Conservation (phyloP, 1,284 basidiomycete species). For the Ganoderma multipileum region DNA sequence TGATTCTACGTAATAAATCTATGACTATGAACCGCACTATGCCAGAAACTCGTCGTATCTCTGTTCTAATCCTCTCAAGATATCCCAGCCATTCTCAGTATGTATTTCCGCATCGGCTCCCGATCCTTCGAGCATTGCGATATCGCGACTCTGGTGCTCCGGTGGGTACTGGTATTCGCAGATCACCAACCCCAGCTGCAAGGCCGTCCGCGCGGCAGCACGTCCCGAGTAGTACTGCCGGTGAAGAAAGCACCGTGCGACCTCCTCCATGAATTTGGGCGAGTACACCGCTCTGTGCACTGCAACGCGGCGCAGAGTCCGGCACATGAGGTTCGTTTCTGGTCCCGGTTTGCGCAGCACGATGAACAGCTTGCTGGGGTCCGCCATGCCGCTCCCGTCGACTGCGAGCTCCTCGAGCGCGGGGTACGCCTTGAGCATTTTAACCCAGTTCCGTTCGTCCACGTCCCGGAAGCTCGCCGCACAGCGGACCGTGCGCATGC, state of each 20-base stretch:
- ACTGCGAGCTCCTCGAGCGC: not conserved
- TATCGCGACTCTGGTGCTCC: not conserved
- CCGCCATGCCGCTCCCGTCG: not conserved
- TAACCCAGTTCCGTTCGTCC: not conserved
- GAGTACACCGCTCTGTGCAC: not conserved
- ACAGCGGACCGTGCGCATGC: not conserved
- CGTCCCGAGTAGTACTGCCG: not conserved
- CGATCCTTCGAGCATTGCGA: not conserved
- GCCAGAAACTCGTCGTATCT: not conserved
- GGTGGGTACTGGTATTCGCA: not conserved
- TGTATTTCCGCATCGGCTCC: not conserved
- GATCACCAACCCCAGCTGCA: not conserved
- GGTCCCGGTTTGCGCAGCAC: not conserved
- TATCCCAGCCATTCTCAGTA: not conserved
- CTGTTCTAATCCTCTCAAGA: not conserved
- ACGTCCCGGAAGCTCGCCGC: not conserved
- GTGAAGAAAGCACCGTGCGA: not conserved
- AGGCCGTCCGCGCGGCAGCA: not conserved
- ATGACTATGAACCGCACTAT: not conserved
- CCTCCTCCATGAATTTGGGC: not conserved
- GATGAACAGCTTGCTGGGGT: not conserved
- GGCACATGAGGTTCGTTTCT: not conserved
- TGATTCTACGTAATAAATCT: not conserved
- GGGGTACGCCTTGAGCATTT: not conserved
- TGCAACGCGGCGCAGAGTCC: not conserved